Conservation (phyloP, 257 asterid genomes). For the Penstemon eatonii region DNA sequence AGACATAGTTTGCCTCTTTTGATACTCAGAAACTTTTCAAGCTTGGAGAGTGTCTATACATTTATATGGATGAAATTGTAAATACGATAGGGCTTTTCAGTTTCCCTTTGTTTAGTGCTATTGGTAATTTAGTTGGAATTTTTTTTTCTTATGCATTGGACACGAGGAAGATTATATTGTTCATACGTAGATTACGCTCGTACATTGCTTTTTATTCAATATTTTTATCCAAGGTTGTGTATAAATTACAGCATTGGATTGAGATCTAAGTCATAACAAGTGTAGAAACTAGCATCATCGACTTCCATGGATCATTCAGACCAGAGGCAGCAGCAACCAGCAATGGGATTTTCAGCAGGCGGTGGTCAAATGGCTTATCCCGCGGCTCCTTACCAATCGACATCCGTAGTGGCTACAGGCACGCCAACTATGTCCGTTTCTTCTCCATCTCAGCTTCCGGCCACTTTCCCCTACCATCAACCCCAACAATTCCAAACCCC, state of each 20-base stretch:
- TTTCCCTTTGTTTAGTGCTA: too few relatives aligned
- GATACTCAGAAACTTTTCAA: too few relatives aligned
- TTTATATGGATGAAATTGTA: too few relatives aligned
- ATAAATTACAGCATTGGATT: constrained; percentile 22
- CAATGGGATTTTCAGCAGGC: constrained; percentile 32
- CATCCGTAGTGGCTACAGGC: constrained; percentile 42
- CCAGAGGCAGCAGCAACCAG: constrained; percentile 40
- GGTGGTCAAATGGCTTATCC: constrained; percentile 35
- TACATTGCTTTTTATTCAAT: too few relatives aligned
- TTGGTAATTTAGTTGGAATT: too few relatives aligned
- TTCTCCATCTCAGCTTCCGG: constrained; percentile 39
- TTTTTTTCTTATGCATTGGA: too few relatives aligned
- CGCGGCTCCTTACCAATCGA: constrained; percentile 38
- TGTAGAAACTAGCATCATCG: constrained; percentile 2
- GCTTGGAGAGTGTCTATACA: too few relatives aligned
- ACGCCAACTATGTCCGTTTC: constrained; percentile 46
- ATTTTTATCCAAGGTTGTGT: too few relatives aligned
- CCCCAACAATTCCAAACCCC: constrained; percentile 47
- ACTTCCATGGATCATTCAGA: constrained; percentile 47
- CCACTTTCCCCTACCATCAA: constrained; percentile 47
- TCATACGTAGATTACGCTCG: too few relatives aligned
- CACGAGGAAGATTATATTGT: too few relatives aligned
- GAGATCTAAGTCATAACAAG: constrained; percentile 14
- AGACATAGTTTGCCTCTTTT: too few relatives aligned
- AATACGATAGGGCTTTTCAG: too few relatives aligned